Evolutionary conservation across 345 rosid genomes (phyloP).

Genomic region (Noccaea caerulescens): DNA sequence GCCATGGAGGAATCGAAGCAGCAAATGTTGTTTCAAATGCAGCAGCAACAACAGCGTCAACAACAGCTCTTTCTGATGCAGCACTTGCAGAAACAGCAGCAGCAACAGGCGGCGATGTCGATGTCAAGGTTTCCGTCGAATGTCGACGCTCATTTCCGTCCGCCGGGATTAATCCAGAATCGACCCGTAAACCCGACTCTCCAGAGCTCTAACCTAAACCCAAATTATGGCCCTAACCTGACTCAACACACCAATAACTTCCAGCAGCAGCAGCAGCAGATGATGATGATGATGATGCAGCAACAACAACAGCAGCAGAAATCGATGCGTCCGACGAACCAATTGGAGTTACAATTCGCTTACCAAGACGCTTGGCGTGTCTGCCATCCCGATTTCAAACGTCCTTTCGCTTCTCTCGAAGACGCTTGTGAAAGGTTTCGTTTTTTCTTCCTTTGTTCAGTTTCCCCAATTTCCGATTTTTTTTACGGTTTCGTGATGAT

Average conservation of each 20-base stretch:
- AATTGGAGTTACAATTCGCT: constrained; percentile 81
- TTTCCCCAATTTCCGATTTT: background rate
- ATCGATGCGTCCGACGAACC: constrained; percentile 66
- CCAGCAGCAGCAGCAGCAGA: constrained; percentile 47
- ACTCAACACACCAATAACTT: constrained; percentile 35
- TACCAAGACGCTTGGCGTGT: constrained; percentile 97
- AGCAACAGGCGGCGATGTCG: constrained; percentile 72
- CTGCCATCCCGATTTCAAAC: constrained; percentile 85
- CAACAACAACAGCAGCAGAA: constrained; percentile 45
- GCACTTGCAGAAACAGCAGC: constrained; percentile 54
- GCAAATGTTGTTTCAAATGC: constrained; percentile 40
- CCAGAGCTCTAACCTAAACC: constrained; percentile 52
- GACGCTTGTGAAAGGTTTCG: constrained; percentile 94
- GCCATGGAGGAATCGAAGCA: constrained; percentile 67
- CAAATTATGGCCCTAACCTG: constrained; percentile 30
- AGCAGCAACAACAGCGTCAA: constrained; percentile 66
- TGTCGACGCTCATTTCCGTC: constrained; percentile 65
- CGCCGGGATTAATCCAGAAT: constrained; percentile 56
- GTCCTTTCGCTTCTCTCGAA: constrained; percentile 83
- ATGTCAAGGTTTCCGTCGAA: constrained; percentile 84
- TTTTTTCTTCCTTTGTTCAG: background rate
- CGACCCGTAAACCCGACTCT: constrained; percentile 51
- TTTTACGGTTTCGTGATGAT: background rate
- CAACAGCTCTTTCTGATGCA: constrained; percentile 65
- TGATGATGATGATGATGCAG: constrained; percentile 25